Evolutionary conservation across 768 basidiomycete species (phyloP).

Genomic region (Paxillus ammoniavirescens): DNA sequence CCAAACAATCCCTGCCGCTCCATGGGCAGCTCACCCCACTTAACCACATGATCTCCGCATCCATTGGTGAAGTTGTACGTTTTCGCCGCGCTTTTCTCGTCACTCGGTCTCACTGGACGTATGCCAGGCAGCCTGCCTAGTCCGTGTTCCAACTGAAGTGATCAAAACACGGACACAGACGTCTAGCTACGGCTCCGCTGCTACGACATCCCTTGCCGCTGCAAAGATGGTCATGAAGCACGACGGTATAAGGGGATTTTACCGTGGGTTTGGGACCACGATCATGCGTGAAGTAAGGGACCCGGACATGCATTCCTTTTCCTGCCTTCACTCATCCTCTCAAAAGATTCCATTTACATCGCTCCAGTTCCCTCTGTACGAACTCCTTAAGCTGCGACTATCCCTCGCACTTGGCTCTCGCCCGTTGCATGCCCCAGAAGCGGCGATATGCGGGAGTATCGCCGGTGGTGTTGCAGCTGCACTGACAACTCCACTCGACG

Average conservation of each 20-base stretch:
- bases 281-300: slow-evolving; percentile 61
- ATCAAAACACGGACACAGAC: slow-evolving; percentile 94
- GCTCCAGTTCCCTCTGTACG: slow-evolving; percentile 94
- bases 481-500: slow-evolving; percentile 91
- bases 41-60: slow-evolving; percentile 59
- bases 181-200: slow-evolving; percentile 62
- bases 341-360: slow-evolving; percentile 92
- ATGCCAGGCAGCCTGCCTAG: slow-evolving; percentile 76
- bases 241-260: slow-evolving; percentile 78
- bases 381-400: slow-evolving; percentile 72
- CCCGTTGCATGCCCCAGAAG: slow-evolving; percentile 65
- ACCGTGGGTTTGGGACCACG: slow-evolving; percentile 83
- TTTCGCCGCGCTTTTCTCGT: slow-evolving; percentile 6
- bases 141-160: slow-evolving; percentile 95
- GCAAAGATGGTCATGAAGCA: slow-evolving; percentile 53
- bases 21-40: slow-evolving; percentile 62
- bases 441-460: slow-evolving; percentile 86
- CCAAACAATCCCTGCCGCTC: slow-evolving; percentile 74
- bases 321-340: slow-evolving; percentile 5
- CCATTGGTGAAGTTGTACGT: slow-evolving; percentile 56
- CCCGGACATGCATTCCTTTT: not conserved
- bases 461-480: slow-evolving; percentile 91
- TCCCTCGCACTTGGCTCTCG: slow-evolving; percentile 54
- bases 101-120: slow-evolving; percentile 1
- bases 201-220: slow-evolving; percentile 58